phyloP scores from a whole-genome alignment of 164 flowering plant species.

The Cinnamomum chago region DNA sequence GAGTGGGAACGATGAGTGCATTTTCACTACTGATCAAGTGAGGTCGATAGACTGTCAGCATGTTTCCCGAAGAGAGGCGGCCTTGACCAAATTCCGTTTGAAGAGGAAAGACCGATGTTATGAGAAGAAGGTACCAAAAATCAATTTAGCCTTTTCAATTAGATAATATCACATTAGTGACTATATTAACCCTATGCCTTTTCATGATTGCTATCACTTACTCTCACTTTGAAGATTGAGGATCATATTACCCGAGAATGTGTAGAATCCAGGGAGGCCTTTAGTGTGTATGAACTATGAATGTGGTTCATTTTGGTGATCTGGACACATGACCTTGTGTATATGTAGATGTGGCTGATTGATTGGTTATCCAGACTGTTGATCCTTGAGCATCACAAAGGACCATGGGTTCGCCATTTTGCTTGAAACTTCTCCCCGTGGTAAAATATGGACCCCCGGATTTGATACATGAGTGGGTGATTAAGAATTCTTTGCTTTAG shows the following conservation, averaged over 20 bases:
- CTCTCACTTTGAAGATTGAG: not conserved
- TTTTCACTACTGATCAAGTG: conserved; percentile 18
- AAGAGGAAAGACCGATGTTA: conserved; percentile 94
- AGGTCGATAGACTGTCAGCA: conserved; percentile 24
- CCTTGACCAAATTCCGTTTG: conserved; percentile 74
- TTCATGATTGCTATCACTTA: too few species aligned
- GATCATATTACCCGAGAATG: not conserved
- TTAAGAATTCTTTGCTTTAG: not conserved
- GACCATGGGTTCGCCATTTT: not conserved
- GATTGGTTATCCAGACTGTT: not conserved
- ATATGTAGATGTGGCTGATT: too few species aligned
- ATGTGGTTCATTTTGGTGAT: not conserved
- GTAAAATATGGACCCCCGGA: not conserved
- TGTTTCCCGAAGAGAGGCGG: conserved; percentile 76
- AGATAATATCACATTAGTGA: not conserved
- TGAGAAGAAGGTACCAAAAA: conserved; percentile 68
- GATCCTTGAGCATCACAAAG: not conserved
- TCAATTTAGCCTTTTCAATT: too few species aligned
- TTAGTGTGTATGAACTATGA: not conserved
- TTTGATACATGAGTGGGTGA: not conserved
- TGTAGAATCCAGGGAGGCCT: not conserved
- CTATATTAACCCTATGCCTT: too few species aligned
- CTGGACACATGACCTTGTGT: too few species aligned
- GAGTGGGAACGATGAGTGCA: conserved; percentile 39
- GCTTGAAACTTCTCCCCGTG: not conserved